A percentile compares a stretch with the other conserved stretches of the same genome.
These are phyloP conservation scores for Fusarium fracticaudum DNA, from an alignment of 2,329 filamentous ascomycete genomes.

Conservation along the genomic window DNA sequence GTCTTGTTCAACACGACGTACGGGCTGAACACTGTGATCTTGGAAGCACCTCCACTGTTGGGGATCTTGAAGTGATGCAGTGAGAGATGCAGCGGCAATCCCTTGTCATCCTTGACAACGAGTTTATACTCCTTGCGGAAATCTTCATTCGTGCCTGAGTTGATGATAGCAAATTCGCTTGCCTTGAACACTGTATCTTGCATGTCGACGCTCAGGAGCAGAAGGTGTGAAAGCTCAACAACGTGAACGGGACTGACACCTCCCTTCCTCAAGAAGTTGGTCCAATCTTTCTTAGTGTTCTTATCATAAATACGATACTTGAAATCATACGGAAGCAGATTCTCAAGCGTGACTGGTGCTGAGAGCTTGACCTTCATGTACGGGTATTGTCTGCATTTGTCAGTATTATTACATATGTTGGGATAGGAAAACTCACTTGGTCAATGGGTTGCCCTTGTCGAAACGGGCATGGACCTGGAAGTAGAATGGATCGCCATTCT, in stretches of 20 bases:
- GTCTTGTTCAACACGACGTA: constrained; percentile 97
- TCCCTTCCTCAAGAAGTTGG: constrained; percentile 95
- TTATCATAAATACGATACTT: constrained; percentile 99
- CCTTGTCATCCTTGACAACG: constrained; percentile 84
- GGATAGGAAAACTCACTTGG: constrained; percentile 60
- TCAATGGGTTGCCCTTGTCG: constrained; percentile 84
- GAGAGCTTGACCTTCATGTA: constrained; percentile 94
- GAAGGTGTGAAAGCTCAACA: constrained; percentile 91
- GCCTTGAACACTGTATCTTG: constrained; percentile 94
- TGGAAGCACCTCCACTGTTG: constrained; percentile 94
- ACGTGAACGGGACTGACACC: constrained; percentile 97
- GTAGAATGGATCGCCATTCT: constrained; percentile 90
- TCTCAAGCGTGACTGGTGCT: constrained; percentile 93
- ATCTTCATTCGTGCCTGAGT: constrained; percentile 85
- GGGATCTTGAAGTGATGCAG: constrained; percentile 92
- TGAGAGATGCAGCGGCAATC: constrained; percentile 80
- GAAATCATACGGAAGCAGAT: constrained; percentile 95
- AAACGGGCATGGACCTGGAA: constrained; percentile 93
- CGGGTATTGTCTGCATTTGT: constrained; percentile 75
- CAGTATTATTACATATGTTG: constrained; percentile 6
- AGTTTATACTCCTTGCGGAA: constrained; percentile 85
- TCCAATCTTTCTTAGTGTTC: constrained; percentile 98
- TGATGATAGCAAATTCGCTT: constrained; percentile 98
- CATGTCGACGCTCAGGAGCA: constrained; percentile 94
- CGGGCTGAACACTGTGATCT: constrained; percentile 92